Conservation (phyloP, 306 rosid genomes). For the Sesbania bispinosa region DNA sequence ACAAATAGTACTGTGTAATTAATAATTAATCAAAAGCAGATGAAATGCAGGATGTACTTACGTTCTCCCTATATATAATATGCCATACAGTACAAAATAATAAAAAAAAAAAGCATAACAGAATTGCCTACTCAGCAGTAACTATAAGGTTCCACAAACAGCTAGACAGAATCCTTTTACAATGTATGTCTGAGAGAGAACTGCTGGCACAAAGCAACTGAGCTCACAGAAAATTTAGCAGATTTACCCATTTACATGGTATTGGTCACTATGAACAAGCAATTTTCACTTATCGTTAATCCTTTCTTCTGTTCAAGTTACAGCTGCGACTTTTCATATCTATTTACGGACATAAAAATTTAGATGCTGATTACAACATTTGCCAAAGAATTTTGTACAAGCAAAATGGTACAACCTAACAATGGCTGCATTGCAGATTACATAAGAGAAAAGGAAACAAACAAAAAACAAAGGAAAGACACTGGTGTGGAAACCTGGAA, state of each 20-base stretch:
- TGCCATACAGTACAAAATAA: no score
- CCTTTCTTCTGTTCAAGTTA: no score
- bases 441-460: slow-evolving; percentile 15
- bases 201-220: background rate
- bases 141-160: background rate
- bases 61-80: background rate
- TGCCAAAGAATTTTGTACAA: slow-evolving; percentile 5
- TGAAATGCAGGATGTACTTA: no score
- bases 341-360: no score
- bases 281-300: slow-evolving; percentile 11
- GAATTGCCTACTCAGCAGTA: background rate
- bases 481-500: slow-evolving; percentile 41
- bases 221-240: background rate
- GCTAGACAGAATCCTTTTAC: background rate
- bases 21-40: no score
- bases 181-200: background rate
- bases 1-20: no score
- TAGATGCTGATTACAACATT: no score
- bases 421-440: slow-evolving; percentile 36
- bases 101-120: background rate
- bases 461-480: no score
- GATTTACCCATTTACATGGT: slow-evolving; percentile 10
- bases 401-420: slow-evolving; percentile 52
- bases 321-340: slow-evolving; percentile 25
- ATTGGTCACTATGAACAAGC: slow-evolving; percentile 25